Base-by-base conservation (phyloP, 129 eudicot genomes). In the Oenanthe sinensis region DNA sequence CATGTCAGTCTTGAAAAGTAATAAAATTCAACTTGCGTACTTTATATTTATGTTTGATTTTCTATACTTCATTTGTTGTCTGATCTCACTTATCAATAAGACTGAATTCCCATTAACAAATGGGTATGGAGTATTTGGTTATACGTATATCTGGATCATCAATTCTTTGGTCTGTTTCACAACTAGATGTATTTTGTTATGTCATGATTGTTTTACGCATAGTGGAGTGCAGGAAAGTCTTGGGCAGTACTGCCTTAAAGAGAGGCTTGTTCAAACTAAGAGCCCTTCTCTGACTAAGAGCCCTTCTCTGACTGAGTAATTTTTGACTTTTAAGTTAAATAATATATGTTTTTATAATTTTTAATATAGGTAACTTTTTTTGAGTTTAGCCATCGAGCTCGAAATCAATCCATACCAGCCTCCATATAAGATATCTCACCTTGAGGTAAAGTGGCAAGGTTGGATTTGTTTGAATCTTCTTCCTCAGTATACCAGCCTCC, bases 401-500 rank as follows among this genome's bases (percentile, higher is more conserved):
- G 60, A 69, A 75, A 88, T 84, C 76, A 86, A 85, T 85, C 78
- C 26, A 63, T 24, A n/a, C 46, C 43, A 78, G 78, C 77, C 62
- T 73, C n/a, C n/a, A n/a, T 15, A 26, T 20, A 14, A 67, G 19
- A 26, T 26, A 26, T 30, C 14, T 67, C 42, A 67, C 72, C 72
- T 67, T 33, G 72, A 67, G 72, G 68, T 60, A 60, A 60, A 60
- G 36, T 60, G 68, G 68, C 68, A 60, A 10, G 68, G 68, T 60
- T 60, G 68, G 68, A 60, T 60, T 13, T 60, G 33, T 60, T 24
- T n/a, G 92, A 78, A 91, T 85, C 79, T 47, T 82, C 92, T 80
- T 91, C 83, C 79, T 87, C 15, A 68, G 85, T 24, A 77, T 80
- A 42, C 97, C 98, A 36, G 97, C 92, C 82, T 94, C 97, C 74